phyloP scores from a whole-genome alignment of 768 basidiomycete genomes.

The Auricularia auricula-judae region DNA sequence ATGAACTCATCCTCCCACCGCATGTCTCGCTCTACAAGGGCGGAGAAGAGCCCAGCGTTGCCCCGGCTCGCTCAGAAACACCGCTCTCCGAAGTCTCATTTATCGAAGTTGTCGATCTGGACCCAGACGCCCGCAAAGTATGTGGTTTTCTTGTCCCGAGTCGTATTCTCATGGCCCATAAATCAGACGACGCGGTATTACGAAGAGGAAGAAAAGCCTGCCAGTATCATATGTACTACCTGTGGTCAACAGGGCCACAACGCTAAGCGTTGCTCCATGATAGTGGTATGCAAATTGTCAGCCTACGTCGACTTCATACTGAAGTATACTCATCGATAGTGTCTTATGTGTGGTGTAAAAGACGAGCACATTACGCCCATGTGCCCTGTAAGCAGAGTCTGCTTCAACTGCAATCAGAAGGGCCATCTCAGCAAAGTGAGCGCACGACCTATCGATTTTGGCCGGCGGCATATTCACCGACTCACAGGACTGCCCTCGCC shows the following conservation, averaged over 20 bases:
- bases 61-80: constrained; percentile 15
- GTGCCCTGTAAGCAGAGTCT: constrained; percentile 73
- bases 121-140: constrained; percentile 43
- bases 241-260: constrained; percentile 70
- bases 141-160: constrained; percentile 5
- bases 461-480: background rate
- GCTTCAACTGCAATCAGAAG: constrained; percentile 74
- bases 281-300: constrained; percentile 42
- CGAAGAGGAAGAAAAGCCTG: constrained; percentile 36
- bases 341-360: constrained; percentile 68
- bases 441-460: background rate
- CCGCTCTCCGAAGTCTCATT: constrained; percentile 13
- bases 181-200: constrained; percentile 41
- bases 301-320: background rate
- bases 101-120: constrained; percentile 72
- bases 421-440: constrained; percentile 64
- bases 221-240: constrained; percentile 56
- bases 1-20: constrained; percentile 45
- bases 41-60: constrained; percentile 24
- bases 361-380: constrained; percentile 69
- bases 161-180: background rate
- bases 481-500: constrained; percentile 57
- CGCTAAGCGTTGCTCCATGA: constrained; percentile 53
- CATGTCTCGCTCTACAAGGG: constrained; percentile 52
- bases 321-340: constrained; percentile 30